Conservation (phyloP, 1,284 basidiomycete genomes). For the Cryptococcus sp. region DNA sequence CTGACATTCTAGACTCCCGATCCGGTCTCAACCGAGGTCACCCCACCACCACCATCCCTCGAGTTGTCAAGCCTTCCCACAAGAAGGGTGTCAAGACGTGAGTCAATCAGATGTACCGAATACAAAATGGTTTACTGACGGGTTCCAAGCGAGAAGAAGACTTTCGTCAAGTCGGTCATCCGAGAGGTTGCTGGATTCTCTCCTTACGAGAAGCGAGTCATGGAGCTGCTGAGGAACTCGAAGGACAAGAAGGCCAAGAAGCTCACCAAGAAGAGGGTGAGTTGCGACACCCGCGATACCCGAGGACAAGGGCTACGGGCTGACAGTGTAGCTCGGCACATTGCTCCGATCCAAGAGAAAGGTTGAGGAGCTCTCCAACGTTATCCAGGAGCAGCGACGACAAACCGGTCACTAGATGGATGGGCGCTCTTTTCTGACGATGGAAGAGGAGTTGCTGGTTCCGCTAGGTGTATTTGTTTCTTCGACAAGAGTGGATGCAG, state of each 20-base stretch:
- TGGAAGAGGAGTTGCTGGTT: too few relatives aligned
- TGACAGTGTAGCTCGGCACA: constrained; percentile 96
- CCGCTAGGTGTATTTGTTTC: too few relatives aligned
- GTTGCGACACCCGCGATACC: too few relatives aligned
- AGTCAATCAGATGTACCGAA: constrained; percentile 9
- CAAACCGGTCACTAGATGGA: constrained; percentile 45
- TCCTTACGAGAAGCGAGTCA: constrained; percentile 95
- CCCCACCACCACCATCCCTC: constrained; percentile 81
- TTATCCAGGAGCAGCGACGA: constrained; percentile 65
- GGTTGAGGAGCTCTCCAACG: constrained; percentile 82
- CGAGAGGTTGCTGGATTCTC: constrained; percentile 97
- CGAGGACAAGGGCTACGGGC: too few relatives aligned
- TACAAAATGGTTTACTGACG: background rate
- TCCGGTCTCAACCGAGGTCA: constrained; percentile 88
- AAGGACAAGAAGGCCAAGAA: constrained; percentile 99
- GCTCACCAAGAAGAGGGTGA: constrained; percentile 93
- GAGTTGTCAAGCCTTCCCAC: constrained; percentile 73
- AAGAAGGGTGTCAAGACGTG: constrained; percentile 76
- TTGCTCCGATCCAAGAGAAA: constrained; percentile 95
- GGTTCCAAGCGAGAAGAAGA: constrained; percentile 58
- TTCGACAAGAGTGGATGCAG: too few relatives aligned
- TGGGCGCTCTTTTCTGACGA: too few relatives aligned
- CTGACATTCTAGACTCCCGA: constrained; percentile 64
- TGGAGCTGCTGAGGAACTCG: constrained; percentile 98
- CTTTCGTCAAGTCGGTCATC: constrained; percentile 84